Conservation (phyloP, 1,284 basidiomycete species). For the Ceratobasidium sp. region DNA sequence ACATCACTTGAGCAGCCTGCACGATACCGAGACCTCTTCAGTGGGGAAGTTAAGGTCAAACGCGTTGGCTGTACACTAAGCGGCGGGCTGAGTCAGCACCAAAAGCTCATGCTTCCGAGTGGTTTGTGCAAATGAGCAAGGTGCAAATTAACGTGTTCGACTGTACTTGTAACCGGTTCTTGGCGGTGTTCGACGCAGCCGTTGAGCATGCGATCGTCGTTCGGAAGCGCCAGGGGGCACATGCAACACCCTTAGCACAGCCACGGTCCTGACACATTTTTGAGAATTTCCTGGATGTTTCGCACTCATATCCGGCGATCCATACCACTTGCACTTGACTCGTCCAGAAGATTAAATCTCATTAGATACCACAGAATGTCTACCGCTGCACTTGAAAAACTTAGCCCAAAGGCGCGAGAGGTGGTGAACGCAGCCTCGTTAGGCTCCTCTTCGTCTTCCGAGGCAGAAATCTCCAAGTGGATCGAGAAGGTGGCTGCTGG, state of each 20-base stretch:
- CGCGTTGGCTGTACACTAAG: too few relatives aligned
- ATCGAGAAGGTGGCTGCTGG: slow-evolving; percentile 34
- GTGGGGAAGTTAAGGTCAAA: too few relatives aligned
- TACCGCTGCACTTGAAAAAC: slow-evolving; percentile 37
- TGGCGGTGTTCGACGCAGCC: slow-evolving; percentile 31
- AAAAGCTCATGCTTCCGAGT: too few relatives aligned
- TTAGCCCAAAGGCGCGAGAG: slow-evolving; percentile 33
- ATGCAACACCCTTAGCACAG: slow-evolving; percentile 24
- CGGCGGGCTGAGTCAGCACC: too few relatives aligned
- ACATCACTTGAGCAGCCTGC: too few relatives aligned
- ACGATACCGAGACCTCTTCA: too few relatives aligned
- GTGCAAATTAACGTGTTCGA: too few relatives aligned
- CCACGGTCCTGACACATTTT: neutral
- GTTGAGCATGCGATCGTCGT: slow-evolving; percentile 13
- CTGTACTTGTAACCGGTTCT: slow-evolving; percentile 17
- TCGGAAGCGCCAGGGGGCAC: slow-evolving; percentile 25
- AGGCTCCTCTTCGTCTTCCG: slow-evolving; percentile 36
- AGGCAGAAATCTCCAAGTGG: slow-evolving; percentile 43
- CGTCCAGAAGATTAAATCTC: slow-evolving; percentile 18
- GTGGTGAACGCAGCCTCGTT: slow-evolving; percentile 32
- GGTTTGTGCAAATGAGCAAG: too few relatives aligned
- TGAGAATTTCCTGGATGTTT: slow-evolving; percentile 41
- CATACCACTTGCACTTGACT: slow-evolving; percentile 21
- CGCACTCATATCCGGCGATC: slow-evolving; percentile 42
- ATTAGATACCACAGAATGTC: slow-evolving; percentile 15